These are phyloP conservation scores for Apiospora malaysiana DNA, from an alignment of 2,329 filamentous ascomycete genomes.

Conservation along the genomic window DNA sequence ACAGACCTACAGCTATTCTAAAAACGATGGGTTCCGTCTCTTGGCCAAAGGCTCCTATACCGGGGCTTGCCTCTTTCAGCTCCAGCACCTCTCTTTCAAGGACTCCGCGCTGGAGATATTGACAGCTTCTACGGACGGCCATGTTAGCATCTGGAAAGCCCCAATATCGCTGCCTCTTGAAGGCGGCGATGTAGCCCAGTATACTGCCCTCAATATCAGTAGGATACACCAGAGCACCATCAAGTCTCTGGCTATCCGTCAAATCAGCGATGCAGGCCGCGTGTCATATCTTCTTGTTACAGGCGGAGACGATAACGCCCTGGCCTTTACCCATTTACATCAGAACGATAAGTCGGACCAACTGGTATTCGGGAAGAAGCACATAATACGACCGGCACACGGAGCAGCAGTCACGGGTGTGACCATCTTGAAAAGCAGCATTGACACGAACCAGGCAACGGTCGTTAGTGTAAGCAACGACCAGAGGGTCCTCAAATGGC, in stretches of 20 bases:
- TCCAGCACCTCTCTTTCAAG: constrained; percentile 47
- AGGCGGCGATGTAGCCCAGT: constrained; percentile 27
- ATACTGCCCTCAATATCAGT: constrained; percentile 39
- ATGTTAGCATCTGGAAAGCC: constrained; percentile 65
- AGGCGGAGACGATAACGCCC: constrained; percentile 86
- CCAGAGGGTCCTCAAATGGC: constrained; percentile 65
- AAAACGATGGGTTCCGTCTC: constrained; percentile 50
- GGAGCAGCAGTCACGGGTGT: constrained; percentile 73
- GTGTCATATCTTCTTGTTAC: constrained; percentile 65
- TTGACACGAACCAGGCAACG: constrained; percentile 30
- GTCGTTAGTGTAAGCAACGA: constrained; percentile 63
- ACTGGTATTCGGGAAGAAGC: constrained; percentile 31
- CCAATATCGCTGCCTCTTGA: constrained; percentile 18
- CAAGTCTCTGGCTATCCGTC: constrained; percentile 63
- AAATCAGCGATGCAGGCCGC: constrained; percentile 33
- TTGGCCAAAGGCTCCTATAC: constrained; percentile 66
- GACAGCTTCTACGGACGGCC: constrained; percentile 83
- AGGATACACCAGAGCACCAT: constrained; percentile 81
- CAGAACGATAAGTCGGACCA: constrained; percentile 24
- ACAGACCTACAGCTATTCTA: constrained; percentile 61
- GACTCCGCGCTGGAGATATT: constrained; percentile 51
- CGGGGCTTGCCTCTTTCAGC: constrained; percentile 77
- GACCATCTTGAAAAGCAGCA: constrained; percentile 40
- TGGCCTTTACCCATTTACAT: constrained; percentile 52
- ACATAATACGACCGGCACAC: constrained; percentile 64